Base-by-base conservation (phyloP, 2,329 filamentous ascomycete species). In the Fusarium keratoplasticum region DNA sequence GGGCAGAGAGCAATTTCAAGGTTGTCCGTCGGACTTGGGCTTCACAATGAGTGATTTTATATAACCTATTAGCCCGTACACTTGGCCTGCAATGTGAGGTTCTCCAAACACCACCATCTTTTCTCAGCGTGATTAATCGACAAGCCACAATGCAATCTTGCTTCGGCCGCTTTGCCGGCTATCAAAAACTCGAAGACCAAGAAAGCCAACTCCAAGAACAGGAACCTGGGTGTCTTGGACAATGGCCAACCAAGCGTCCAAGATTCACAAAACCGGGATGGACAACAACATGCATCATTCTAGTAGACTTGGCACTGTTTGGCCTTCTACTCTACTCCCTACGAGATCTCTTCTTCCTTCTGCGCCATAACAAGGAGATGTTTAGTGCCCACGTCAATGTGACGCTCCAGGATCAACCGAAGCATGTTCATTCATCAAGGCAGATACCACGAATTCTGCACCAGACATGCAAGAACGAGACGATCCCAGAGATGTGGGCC, bases 401-500 rank as follows among this genome's bases (percentile, higher is more conserved):
- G 1, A 20, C 73, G 16, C 33, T n/a, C 47, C 44, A 66, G 44
- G 65, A 38, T n/a, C 54, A 62, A 27, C 57, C 65, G 82, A 92
- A 93, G 78, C 91, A 93, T 57, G 91, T 10, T 92, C 92, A 81
- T 89, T 88, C 33, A 4, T 78, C 93, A 93, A 80, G 88, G 91
- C 69, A 87, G 63, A 91, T 95, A 52, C 93, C 93, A 60, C 93
- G 92, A 82, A 94, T 94, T 79, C 92, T 94, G 55, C 92, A 94
- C 84, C 92, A 94, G 80, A 93, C 92, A 6, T 92, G 92, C 82
- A 89, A 88, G 78, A 93, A 93, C 81, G 88, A 91, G 67, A 89
- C 87, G 59, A 91, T 95, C 55, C 93, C 92, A 0, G 84, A 83
- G 57, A 88, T 91, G 67, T 95, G 93, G 93, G 82, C 86, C 65